Conservation (phyloP, 2,329 filamentous ascomycete genomes). For the Domatiomyces globalis region DNA sequence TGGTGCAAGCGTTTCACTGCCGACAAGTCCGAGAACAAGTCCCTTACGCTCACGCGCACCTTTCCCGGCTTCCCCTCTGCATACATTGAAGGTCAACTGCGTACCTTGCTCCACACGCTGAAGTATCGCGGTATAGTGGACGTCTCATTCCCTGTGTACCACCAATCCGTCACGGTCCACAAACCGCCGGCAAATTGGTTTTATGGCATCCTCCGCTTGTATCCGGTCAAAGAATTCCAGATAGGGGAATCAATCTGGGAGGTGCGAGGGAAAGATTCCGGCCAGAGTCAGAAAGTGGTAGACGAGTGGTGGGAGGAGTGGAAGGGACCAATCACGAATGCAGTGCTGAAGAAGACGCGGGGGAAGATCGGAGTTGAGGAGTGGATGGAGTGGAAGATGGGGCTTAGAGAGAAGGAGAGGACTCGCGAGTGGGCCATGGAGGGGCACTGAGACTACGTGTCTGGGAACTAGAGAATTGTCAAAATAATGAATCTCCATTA, state of each 20-base stretch:
- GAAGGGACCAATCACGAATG: constrained; percentile 14
- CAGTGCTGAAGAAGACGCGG: constrained; percentile 5
- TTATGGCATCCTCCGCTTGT: constrained; percentile 13
- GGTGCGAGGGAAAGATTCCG: constrained; percentile 7
- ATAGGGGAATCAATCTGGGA: constrained; percentile 18
- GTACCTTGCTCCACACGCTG: constrained; percentile 18
- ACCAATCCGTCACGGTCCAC: constrained; percentile 14
- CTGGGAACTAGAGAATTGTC: no score
- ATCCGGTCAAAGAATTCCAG: constrained; percentile 18
- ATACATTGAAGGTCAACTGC: constrained; percentile 18
- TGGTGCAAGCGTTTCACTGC: not conserved
- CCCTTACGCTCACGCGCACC: constrained; percentile 9
- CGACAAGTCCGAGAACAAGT: not conserved
- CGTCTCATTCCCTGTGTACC: constrained; percentile 17
- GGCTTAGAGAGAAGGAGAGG: constrained; percentile 7
- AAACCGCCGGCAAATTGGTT: constrained; percentile 18
- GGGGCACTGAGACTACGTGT: not conserved
- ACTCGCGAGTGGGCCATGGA: constrained; percentile 10
- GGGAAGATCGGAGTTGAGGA: constrained; percentile 10
- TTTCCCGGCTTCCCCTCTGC: constrained; percentile 5
- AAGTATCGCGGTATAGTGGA: constrained; percentile 18
- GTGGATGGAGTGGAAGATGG: constrained; percentile 7
- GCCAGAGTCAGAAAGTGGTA: constrained; percentile 3
- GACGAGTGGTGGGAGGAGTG: constrained; percentile 21
- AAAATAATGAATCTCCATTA: no score